These are phyloP conservation scores for Yarrowia porcina DNA, from an alignment of 805 yeast genomes.

Conservation along the genomic window DNA sequence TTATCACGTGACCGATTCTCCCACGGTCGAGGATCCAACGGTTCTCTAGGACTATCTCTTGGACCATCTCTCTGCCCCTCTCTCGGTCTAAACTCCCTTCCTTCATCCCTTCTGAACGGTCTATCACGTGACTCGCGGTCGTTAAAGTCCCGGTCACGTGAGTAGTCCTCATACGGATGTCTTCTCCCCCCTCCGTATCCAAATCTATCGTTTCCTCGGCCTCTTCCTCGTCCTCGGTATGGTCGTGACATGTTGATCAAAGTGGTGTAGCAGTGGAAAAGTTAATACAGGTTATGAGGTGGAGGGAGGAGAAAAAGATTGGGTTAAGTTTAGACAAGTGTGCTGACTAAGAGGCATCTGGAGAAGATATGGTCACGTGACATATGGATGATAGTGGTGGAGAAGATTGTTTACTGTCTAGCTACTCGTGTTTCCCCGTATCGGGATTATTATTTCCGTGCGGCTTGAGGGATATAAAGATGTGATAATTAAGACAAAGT, in stretches of 20 bases:
- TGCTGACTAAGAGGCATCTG: too few relatives aligned
- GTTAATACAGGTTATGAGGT: conserved; percentile 12
- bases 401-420: too few relatives aligned
- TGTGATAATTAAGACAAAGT: too few relatives aligned
- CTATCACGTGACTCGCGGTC: conserved; percentile 13
- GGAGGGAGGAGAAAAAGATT: too few relatives aligned
- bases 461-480: too few relatives aligned
- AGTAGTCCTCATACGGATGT: neutral
- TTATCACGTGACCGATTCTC: too few relatives aligned
- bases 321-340: too few relatives aligned
- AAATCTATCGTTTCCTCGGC: conserved; percentile 23
- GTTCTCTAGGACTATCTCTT: neutral
- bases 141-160: neutral
- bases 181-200: neutral
- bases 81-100: neutral
- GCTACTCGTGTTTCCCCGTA: too few relatives aligned
- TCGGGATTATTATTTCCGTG: too few relatives aligned
- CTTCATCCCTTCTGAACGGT: neutral
- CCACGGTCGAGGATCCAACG: too few relatives aligned
- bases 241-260: conserved; percentile 9
- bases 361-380: too few relatives aligned
- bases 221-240: conserved; percentile 22
- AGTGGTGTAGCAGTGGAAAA: neutral
- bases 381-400: too few relatives aligned
- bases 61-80: neutral